A percentile compares a stretch with the other conserved stretches of the same genome.
Conservation (phyloP, 768 basidiomycete species). For the Scleroderma bovista region DNA sequence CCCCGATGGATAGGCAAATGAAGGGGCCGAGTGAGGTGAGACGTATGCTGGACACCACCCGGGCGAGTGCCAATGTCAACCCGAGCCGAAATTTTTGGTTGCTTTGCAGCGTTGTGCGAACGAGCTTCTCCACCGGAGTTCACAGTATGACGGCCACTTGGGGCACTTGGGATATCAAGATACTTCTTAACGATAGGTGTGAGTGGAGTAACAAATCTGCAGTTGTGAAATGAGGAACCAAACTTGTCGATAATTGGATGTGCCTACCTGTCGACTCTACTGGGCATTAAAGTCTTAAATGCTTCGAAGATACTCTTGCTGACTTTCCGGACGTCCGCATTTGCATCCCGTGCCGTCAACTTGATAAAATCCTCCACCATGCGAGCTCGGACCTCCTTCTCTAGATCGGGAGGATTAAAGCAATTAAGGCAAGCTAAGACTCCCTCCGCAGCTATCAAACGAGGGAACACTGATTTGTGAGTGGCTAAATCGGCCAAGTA, state of each 20-base stretch:
- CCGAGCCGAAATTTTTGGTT: neutral
- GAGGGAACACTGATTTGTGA: conserved; percentile 64
- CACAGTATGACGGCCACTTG: neutral
- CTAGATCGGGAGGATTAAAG: conserved; percentile 75
- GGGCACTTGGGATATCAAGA: conserved; percentile 42
- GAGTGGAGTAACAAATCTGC: conserved; percentile 67
- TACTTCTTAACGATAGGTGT: conserved; percentile 76
- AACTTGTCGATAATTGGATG: neutral
- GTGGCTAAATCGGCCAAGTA: conserved; percentile 50
- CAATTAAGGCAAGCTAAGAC: conserved; percentile 62
- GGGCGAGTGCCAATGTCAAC: conserved; percentile 4
- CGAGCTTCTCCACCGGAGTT: conserved; percentile 2
- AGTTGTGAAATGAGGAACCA: conserved; percentile 1
- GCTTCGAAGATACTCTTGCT: conserved; percentile 70
- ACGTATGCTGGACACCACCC: conserved; percentile 11
- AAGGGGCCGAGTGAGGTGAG: conserved; percentile 1
- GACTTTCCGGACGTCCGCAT: conserved; percentile 66
- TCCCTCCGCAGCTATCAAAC: conserved; percentile 62
- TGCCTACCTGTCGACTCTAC: conserved; percentile 58
- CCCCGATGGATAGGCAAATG: conserved; percentile 11
- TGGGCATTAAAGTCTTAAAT: conserved; percentile 66
- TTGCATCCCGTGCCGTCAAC: conserved; percentile 63
- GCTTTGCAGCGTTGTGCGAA: neutral
- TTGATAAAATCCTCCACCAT: conserved; percentile 71
- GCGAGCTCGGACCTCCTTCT: conserved; percentile 57